These are phyloP conservation scores for Ilyonectria robusta DNA, from an alignment of 2,329 filamentous ascomycete species.

Conservation along the genomic window DNA sequence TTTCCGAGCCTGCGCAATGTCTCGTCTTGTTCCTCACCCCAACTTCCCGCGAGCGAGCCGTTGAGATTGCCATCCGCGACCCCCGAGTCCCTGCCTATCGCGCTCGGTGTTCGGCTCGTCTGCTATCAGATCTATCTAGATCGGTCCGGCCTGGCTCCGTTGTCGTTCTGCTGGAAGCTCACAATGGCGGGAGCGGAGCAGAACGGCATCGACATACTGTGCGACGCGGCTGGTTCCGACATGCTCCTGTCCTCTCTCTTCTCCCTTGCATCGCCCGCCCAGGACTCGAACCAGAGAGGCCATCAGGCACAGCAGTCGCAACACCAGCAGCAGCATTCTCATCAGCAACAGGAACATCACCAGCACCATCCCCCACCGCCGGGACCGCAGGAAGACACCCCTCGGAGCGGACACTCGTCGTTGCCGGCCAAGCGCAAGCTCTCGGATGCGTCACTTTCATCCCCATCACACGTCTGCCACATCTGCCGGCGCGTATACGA, in stretches of 20 bases:
- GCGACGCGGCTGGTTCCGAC: conserved; percentile 47
- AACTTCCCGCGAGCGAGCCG: conserved; percentile 9
- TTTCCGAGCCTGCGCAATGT: conserved; percentile 28
- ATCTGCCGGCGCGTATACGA: conserved; percentile 48
- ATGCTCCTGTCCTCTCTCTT: conserved; percentile 47
- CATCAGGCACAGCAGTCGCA: conserved; percentile 22
- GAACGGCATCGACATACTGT: conserved; percentile 48
- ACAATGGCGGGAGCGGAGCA: conserved; percentile 45
- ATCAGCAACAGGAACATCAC: conserved; percentile 37
- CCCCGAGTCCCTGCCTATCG: neutral
- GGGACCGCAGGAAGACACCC: conserved; percentile 23
- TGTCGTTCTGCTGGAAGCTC: conserved; percentile 25
- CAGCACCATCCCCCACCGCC: conserved; percentile 34
- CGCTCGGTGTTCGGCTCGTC: conserved; percentile 1
- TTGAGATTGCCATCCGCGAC: conserved; percentile 9
- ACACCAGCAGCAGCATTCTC: conserved; percentile 20
- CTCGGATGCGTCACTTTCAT: conserved; percentile 44
- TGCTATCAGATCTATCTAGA: conserved; percentile 15
- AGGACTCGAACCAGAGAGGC: conserved; percentile 32
- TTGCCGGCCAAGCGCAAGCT: conserved; percentile 45
- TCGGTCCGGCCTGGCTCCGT: conserved; percentile 29
- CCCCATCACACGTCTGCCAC: conserved; percentile 46
- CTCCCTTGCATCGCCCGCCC: conserved; percentile 40
- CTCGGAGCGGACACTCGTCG: conserved; percentile 31
- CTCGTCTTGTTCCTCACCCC: conserved; percentile 16